Base-by-base conservation (phyloP, 768 basidiomycete genomes). In the Mycena galericulata region DNA sequence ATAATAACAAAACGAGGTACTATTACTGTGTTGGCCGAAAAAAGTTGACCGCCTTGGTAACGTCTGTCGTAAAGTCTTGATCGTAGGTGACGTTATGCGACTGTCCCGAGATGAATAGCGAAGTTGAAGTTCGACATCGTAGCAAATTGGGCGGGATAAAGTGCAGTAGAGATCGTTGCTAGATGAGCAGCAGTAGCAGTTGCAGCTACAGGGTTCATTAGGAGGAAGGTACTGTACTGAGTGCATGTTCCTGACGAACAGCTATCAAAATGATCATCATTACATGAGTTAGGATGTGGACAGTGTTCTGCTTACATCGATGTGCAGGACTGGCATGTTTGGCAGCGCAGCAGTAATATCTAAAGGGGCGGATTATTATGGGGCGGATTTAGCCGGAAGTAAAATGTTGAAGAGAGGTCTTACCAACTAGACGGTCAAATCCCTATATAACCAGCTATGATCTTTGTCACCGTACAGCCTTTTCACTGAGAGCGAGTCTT, bases 171-270 rank as follows among this genome's bases (percentile, higher is more conserved):
- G 70, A 45, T 59, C 38, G 43, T 24, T 38, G 34, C 64, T 69
- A 14, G 57, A 61, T 14, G 55, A 56, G 38, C 72, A 73, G 57
- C 72, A 73, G 29, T 65, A 47, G 43, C 71, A 72, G 36, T 72
- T 72, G 59, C 69, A 70, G 27, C 65, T 70, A 38, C 32, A 17
- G 24, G 49, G 36, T 26, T 36, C 22, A 36, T 53, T 24, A 18
- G 34, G 22, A 4, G 17, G 50, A 10, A 34, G 32, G 57, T 65
- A 55, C 68, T 61, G 3, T 50, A 60, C 38, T 65, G 63, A 34
- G 40, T 59, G 24, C 68, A 66, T 24, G 26, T 46, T n/a, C 62
- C 51, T 7, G 59, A 50, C 29, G 64, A 54, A 29, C 69, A 66
- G 57, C 55, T 70, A 27, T 41, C 7, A 26, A 47, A 41, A 34